Percentiles rank a stretch among this genome's conserved stretches.
Evolutionary conservation across 208 protist genomes (phyloP).

Genomic region (Lotmaria passim): DNA sequence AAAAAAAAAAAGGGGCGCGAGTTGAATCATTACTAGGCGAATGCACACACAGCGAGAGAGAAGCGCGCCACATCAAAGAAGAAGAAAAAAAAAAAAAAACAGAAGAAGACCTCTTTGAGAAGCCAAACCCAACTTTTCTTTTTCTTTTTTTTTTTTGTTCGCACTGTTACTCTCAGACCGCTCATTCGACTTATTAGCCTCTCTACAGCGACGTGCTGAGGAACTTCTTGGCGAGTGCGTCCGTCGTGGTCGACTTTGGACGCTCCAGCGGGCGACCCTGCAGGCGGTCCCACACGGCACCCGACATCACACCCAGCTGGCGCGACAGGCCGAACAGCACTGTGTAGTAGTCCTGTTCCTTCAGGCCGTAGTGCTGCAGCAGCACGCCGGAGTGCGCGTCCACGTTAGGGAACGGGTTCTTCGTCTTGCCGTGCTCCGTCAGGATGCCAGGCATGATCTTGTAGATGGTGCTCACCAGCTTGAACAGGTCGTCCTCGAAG

Average conservation of each 20-base stretch:
- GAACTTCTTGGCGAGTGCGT: slow-evolving; percentile 4
- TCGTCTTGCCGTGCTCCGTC: slow-evolving; percentile 98
- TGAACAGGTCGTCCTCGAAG: slow-evolving; percentile 96
- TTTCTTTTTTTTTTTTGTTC: background rate
- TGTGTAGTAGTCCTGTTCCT: slow-evolving; percentile 96
- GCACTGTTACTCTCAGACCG: too few relatives aligned
- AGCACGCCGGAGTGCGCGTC: slow-evolving; percentile 96
- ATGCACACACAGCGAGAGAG: too few relatives aligned
- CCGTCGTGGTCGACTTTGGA: background rate
- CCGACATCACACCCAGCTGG: slow-evolving; percentile 95
- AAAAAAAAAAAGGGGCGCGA: too few relatives aligned
- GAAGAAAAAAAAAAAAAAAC: background rate
- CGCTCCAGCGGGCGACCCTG: slow-evolving; percentile 38
- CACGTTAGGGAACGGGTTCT: slow-evolving; percentile 98
- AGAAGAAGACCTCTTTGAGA: background rate
- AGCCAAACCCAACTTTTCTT: background rate
- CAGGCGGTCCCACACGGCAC: slow-evolving; percentile 95
- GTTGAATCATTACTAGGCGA: background rate
- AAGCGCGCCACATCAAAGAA: too few relatives aligned
- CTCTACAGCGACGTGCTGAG: slow-evolving; percentile 25
- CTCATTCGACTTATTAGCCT: too few relatives aligned
- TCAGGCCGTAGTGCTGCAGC: slow-evolving; percentile 97
- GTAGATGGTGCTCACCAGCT: slow-evolving; percentile 93
- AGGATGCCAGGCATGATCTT: slow-evolving; percentile 95
- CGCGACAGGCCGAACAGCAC: slow-evolving; percentile 98